phyloP scores from a whole-genome alignment of 139 green algal species.

The Micractinium sp. region DNA sequence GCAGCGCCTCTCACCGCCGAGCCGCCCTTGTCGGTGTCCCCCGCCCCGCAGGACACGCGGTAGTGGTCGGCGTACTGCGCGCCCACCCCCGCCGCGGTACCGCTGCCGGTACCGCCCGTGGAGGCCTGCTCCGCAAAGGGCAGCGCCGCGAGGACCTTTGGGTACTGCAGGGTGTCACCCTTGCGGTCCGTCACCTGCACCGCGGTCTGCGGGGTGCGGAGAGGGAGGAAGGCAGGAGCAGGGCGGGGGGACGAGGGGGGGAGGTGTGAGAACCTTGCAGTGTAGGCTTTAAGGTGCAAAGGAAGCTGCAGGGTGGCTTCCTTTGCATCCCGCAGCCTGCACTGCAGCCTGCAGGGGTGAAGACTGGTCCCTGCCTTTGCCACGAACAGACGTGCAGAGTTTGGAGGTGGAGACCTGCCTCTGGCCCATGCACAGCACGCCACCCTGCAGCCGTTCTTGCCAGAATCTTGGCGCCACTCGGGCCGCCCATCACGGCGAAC shows the following conservation, averaged over 20 bases:
- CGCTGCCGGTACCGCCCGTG: conserved; percentile 13
- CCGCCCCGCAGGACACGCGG: not conserved
- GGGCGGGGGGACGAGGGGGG: not conserved
- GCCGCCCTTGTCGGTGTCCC: conserved; percentile 12
- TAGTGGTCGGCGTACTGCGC: conserved; percentile 44
- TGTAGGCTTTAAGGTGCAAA: too few species aligned
- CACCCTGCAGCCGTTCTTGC: too few species aligned
- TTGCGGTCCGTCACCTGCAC: conserved; percentile 40
- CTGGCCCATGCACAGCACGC: too few species aligned
- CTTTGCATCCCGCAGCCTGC: not conserved
- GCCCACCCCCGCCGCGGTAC: too few species aligned
- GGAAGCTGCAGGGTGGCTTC: not conserved
- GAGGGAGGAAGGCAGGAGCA: not conserved
- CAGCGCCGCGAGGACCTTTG: conserved; percentile 45
- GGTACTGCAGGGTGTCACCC: conserved; percentile 46
- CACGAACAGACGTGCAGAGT: too few species aligned
- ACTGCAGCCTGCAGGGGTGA: too few species aligned
- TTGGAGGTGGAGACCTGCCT: too few species aligned
- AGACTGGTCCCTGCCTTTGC: too few species aligned
- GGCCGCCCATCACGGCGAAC: not conserved
- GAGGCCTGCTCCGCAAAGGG: conserved; percentile 45
- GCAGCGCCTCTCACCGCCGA: not conserved
- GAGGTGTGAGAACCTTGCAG: not conserved
- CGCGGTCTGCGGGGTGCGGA: not conserved
- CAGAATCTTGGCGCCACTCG: too few species aligned